phyloP scores from a whole-genome alignment of 2,329 filamentous ascomycete genomes.

The Neocatenulostroma microsporum region DNA sequence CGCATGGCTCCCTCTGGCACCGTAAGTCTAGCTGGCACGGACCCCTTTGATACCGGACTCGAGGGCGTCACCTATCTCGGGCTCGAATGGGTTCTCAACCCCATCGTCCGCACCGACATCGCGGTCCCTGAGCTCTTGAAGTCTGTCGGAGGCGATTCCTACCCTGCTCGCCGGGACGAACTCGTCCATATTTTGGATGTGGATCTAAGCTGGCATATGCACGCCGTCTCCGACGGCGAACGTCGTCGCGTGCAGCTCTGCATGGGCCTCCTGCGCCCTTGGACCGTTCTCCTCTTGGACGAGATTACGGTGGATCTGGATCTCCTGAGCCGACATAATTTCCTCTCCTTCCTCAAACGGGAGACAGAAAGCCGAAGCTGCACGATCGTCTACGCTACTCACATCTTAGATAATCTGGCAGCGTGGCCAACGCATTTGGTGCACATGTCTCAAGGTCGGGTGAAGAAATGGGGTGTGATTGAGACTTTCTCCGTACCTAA shows the following conservation, averaged over 20 bases:
- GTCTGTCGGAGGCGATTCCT: constrained; percentile 79
- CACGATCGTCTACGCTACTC: constrained; percentile 94
- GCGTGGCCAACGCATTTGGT: constrained; percentile 93
- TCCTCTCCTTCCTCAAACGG: constrained; percentile 73
- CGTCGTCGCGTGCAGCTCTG: constrained; percentile 84
- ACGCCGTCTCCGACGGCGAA: constrained; percentile 90
- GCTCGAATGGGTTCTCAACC: constrained; percentile 96
- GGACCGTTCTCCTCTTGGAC: constrained; percentile 83
- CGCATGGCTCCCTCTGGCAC: constrained; percentile 71
- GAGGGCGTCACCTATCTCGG: constrained; percentile 96
- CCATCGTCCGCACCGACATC: constrained; percentile 91
- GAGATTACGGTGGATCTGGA: constrained; percentile 97
- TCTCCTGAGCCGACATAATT: constrained; percentile 73
- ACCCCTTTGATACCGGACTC: constrained; percentile 83
- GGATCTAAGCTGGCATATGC: constrained; percentile 88
- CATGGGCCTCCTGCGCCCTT: constrained; percentile 88
- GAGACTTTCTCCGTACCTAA: constrained; percentile 56
- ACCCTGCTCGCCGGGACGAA: constrained; percentile 74
- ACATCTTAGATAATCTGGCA: constrained; percentile 91
- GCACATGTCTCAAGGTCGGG: constrained; percentile 83
- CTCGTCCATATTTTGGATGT: constrained; percentile 84
- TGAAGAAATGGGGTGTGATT: constrained; percentile 78
- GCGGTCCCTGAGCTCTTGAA: constrained; percentile 77
- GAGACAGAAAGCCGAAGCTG: constrained; percentile 78
- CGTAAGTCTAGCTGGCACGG: constrained; percentile 71